These are phyloP conservation scores for Narthecium ossifragum DNA, from an alignment of 106 monocot genomes.

Conservation along the genomic window DNA sequence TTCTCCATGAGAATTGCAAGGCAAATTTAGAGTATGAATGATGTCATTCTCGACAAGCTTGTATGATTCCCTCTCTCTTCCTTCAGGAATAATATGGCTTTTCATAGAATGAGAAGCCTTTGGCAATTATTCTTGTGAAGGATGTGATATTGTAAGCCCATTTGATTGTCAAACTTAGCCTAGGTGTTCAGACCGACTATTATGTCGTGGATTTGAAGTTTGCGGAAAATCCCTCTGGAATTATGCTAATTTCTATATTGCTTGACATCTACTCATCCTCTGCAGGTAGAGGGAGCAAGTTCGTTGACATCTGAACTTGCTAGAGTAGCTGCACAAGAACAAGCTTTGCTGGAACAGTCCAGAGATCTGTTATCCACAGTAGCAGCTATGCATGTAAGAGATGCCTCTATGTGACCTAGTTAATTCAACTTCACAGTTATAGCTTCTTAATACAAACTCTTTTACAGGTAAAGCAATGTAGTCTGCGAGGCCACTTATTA, in stretches of 20 bases:
- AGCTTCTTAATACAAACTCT: not conserved
- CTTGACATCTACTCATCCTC: not conserved
- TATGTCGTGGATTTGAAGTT: too few species aligned
- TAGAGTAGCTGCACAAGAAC: slow-evolving; percentile 50
- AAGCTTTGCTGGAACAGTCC: slow-evolving; percentile 52
- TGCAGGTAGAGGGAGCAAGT: slow-evolving; percentile 61
- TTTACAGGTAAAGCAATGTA: slow-evolving; percentile 56
- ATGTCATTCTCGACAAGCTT: too few species aligned
- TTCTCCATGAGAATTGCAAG: too few species aligned
- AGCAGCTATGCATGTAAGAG: slow-evolving; percentile 77
- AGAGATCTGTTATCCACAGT: slow-evolving; percentile 65
- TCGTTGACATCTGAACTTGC: slow-evolving; percentile 60
- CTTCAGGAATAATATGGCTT: too few species aligned
- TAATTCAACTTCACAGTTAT: not conserved
- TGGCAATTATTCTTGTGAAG: too few species aligned
- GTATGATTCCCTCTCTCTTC: too few species aligned
- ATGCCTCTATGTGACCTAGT: not conserved
- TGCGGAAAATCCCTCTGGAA: too few species aligned
- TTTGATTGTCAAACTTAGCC: too few species aligned
- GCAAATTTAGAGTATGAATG: too few species aligned
- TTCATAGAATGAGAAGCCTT: too few species aligned
- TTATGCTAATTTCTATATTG: not conserved
- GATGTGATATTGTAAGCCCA: too few species aligned
- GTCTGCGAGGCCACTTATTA: slow-evolving; percentile 33
- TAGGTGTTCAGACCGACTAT: too few species aligned